A percentile compares a stretch with the other conserved stretches of the same genome.
These are phyloP conservation scores for Silene uniflora DNA, from an alignment of 148 eudicot species.

Conservation along the genomic window DNA sequence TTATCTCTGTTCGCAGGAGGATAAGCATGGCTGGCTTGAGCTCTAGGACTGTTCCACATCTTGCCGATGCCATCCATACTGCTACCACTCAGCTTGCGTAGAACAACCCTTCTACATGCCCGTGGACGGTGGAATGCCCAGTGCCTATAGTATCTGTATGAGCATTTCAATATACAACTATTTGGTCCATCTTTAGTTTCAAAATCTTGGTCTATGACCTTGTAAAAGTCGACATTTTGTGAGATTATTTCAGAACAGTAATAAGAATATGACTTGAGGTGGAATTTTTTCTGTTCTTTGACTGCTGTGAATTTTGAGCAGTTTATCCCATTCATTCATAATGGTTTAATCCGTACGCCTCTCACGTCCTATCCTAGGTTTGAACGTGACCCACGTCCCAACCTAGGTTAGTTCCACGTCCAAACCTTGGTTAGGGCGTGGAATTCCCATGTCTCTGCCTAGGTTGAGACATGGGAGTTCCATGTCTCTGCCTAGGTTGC, in stretches of 20 bases:
- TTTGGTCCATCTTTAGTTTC: background rate
- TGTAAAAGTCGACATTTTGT: background rate
- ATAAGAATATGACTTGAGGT: background rate
- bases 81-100: slow-evolving; percentile 61
- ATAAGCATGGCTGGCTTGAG: slow-evolving; percentile 99
- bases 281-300: too few species aligned
- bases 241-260: background rate
- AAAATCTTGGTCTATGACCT: background rate
- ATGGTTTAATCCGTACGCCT: too few species aligned
- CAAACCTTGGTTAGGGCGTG: too few species aligned
- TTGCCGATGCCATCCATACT: slow-evolving; percentile 92
- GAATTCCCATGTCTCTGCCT: too few species aligned
- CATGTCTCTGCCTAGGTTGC: too few species aligned
- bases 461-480: too few species aligned
- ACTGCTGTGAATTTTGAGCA: too few species aligned
- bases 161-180: background rate
- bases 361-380: too few species aligned
- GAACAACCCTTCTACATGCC: slow-evolving; percentile 3
- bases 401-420: too few species aligned
- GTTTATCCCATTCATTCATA: too few species aligned
- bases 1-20: slow-evolving; percentile 47
- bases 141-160: background rate
- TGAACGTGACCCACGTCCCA: too few species aligned
- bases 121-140: background rate
- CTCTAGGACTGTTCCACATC: slow-evolving; percentile 80